These are phyloP conservation scores for Diutina pseudorugosa DNA, from an alignment of 1,139 yeast genomes.

Conservation along the genomic window DNA sequence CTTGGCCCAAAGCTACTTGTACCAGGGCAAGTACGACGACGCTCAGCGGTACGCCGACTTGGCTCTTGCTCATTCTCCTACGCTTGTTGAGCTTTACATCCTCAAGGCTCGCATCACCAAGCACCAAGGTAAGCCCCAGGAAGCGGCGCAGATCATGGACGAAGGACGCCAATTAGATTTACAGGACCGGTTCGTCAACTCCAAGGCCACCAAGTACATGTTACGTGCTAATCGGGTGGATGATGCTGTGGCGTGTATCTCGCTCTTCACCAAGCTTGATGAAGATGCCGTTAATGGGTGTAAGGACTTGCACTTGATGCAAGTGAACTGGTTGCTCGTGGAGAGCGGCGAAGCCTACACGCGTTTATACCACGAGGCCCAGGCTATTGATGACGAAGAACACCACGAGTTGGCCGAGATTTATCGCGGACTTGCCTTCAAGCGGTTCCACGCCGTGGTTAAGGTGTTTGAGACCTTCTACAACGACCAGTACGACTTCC, in stretches of 20 bases:
- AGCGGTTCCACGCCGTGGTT: slow-evolving; percentile 59
- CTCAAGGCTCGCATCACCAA: slow-evolving; percentile 73
- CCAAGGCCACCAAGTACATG: slow-evolving; percentile 76
- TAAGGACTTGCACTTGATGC: slow-evolving; percentile 79
- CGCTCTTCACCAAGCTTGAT: slow-evolving; percentile 79
- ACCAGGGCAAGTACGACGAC: slow-evolving; percentile 33
- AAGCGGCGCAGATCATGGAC: slow-evolving; percentile 58
- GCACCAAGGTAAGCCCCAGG: slow-evolving; percentile 46
- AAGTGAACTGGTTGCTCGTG: slow-evolving; percentile 78
- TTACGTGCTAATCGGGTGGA: slow-evolving; percentile 71
- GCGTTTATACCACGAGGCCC: slow-evolving; percentile 19
- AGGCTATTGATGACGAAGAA: slow-evolving; percentile 14
- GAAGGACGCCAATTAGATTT: slow-evolving; percentile 67
- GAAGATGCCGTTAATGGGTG: slow-evolving; percentile 65
- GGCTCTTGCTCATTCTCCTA: slow-evolving; percentile 68
- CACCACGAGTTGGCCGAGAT: slow-evolving; percentile 21
- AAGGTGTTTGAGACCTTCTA: slow-evolving; percentile 59
- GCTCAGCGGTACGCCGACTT: slow-evolving; percentile 48
- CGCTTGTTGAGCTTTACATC: slow-evolving; percentile 71
- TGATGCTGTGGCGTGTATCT: slow-evolving; percentile 62
- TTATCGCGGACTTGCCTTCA: slow-evolving; percentile 62
- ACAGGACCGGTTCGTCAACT: slow-evolving; percentile 85
- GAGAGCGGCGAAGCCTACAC: slow-evolving; percentile 78
- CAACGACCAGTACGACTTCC: slow-evolving; percentile 90
- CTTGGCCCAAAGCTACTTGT: slow-evolving; percentile 69